Conservation (phyloP, 1,139 yeast species). For the Diutina mesorugosa region DNA sequence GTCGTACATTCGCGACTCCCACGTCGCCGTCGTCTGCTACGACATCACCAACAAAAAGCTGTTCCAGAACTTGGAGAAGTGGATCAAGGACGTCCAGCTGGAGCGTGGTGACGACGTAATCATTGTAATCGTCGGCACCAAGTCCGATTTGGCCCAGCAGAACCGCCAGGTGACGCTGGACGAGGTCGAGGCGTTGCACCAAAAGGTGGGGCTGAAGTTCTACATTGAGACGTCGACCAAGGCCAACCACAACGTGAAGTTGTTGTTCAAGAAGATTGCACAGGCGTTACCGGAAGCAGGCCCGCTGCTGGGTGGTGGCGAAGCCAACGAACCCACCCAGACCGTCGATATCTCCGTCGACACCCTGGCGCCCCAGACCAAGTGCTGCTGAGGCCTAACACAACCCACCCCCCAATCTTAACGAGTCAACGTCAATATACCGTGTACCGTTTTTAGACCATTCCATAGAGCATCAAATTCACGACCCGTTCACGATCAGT, state of each 20-base stretch:
- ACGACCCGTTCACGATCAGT: not conserved
- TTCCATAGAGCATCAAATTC: not conserved
- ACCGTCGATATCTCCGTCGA: constrained; percentile 31
- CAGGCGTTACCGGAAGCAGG: constrained; percentile 64
- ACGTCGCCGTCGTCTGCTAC: constrained; percentile 91
- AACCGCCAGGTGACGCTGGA: constrained; percentile 73
- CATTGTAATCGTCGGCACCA: constrained; percentile 61
- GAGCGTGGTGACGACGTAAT: constrained; percentile 63
- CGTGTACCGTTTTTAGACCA: not conserved
- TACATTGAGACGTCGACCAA: constrained; percentile 92
- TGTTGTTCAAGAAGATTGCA: constrained; percentile 81
- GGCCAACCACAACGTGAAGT: constrained; percentile 87
- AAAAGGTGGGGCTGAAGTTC: constrained; percentile 51
- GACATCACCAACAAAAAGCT: constrained; percentile 82
- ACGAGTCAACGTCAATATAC: not conserved
- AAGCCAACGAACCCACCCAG: constrained; percentile 24
- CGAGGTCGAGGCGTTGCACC: constrained; percentile 54
- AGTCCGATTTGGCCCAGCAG: constrained; percentile 60
- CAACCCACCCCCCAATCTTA: not conserved
- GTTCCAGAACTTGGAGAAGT: constrained; percentile 53
- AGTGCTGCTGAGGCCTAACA: not conserved
- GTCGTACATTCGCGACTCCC: constrained; percentile 89
- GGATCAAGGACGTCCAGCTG: constrained; percentile 49
- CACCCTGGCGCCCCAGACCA: constrained; percentile 5
- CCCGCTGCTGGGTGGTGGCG: constrained; percentile 8